Evolutionary conservation across 2,329 filamentous ascomycete species (phyloP), one percentile per base, ranked within the genome.

Genomic region (Eutypa lata): DNA sequence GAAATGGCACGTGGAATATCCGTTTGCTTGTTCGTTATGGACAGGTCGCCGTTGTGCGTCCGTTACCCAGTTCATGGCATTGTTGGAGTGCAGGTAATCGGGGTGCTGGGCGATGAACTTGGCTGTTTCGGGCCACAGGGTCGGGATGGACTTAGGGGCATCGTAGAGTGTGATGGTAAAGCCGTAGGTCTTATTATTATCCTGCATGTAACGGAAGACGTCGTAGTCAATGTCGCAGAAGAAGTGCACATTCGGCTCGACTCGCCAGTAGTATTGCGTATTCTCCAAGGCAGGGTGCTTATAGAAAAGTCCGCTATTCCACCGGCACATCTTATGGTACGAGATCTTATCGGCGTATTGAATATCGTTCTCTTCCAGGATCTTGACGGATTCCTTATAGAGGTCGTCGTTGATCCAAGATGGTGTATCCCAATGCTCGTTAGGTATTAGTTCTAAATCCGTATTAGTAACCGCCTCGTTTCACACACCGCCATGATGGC

Each of bases 141-240:
- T 88, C 2, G 90, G 86, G 46, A 99, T 90, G 42, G 89, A 93
- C 65, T 90, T 80, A 13, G 94, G 91, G 31, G 88, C 87, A 72
- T 99, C 94, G 78, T 96, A 97, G 43, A 99, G 84, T 73, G 91
- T 96, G 76, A 99, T 95, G 58, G 93, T 97, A 76, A 97, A 99
- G 59, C 94, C 94, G 72, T 99, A 99, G 3, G 93, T 97, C 75
- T 97, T 96, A 79, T 99, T 97, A 77, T 95, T 84, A 73, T 99
- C 94, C 65, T 90, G 84, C 94, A 99, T 97, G 76, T 91, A 99
- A 58, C 89, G 87, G 80, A 99, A 99, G 49, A 99, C 89, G 68
- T 99, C 94, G 74, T 99, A 99, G 74, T 99, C 94, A 57, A 99
- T 81, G 65, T 97, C 90, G 79, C 94, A 99, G 82, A 97, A 99